Evolutionary conservation across 305 asterid species (phyloP).

Genomic region (Striga hermonthica): DNA sequence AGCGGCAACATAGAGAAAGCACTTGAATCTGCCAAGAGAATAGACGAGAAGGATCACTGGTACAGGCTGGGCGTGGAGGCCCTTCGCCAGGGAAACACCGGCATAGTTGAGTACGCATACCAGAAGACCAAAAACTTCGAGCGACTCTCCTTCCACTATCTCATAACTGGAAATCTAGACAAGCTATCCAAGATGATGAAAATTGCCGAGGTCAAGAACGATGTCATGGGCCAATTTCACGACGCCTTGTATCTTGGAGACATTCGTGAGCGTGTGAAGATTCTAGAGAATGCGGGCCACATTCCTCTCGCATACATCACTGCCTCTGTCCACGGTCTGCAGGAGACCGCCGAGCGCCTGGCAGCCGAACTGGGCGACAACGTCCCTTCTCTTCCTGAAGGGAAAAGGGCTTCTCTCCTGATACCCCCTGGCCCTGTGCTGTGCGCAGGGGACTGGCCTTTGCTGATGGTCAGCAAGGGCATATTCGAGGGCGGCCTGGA

Average conservation of each 20-base stretch:
- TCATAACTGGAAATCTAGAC: constrained; percentile 58
- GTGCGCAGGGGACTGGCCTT: constrained; percentile 73
- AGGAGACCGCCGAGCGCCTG: constrained; percentile 49
- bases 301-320: constrained; percentile 71
- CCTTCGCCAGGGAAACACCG: constrained; percentile 69
- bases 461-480: constrained; percentile 61
- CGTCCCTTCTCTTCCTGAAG: constrained; percentile 48
- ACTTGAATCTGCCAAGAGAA: constrained; percentile 67
- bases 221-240: constrained; percentile 80
- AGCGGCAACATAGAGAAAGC: constrained; percentile 74
- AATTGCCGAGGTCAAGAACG: constrained; percentile 74
- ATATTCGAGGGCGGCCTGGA: constrained; percentile 61
- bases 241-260: constrained; percentile 72
- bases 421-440: constrained; percentile 60
- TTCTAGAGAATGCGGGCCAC: constrained; percentile 65
- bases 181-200: constrained; percentile 75
- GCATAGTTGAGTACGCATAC: constrained; percentile 69
- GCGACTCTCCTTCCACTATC: constrained; percentile 66
- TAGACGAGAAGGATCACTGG: constrained; percentile 68
- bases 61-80: constrained; percentile 69
- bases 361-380: constrained; percentile 50
- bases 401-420: constrained; percentile 50
- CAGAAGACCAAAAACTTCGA: constrained; percentile 67
- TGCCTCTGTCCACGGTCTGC: constrained; percentile 57
- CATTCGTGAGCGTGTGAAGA: constrained; percentile 63